phyloP scores from a whole-genome alignment of 441 rosid genomes.

The California macrophylla region DNA sequence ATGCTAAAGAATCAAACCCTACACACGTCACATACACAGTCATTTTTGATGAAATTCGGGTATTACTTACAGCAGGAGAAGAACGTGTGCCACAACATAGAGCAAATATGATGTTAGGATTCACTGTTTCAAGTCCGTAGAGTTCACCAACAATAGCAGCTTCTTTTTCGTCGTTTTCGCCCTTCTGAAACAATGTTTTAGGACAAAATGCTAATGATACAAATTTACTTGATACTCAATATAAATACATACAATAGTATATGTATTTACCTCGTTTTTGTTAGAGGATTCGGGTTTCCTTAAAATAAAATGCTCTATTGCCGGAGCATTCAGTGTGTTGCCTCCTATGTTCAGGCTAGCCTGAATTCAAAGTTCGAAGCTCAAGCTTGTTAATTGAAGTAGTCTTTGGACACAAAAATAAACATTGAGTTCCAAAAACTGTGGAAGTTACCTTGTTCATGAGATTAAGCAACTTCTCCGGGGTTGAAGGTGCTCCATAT shows the following conservation, averaged over 20 bases:
- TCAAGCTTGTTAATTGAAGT: not conserved
- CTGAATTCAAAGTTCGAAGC: constrained; percentile 23
- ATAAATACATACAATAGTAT: not conserved
- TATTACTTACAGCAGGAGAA: constrained; percentile 72
- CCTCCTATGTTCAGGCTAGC: constrained; percentile 82
- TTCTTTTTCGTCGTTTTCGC: constrained; percentile 48
- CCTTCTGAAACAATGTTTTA: constrained; percentile 17
- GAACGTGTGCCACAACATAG: constrained; percentile 85
- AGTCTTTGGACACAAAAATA: not conserved
- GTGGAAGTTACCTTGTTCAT: constrained; percentile 49
- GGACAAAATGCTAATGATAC: not conserved
- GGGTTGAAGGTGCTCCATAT: constrained; percentile 67
- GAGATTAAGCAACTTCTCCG: constrained; percentile 52
- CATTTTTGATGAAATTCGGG: not conserved
- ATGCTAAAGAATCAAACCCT: not conserved
- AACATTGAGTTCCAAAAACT: not conserved
- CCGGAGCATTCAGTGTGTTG: constrained; percentile 61
- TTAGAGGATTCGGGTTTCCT: constrained; percentile 44
- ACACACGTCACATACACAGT: not conserved
- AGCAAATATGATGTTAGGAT: constrained; percentile 72
- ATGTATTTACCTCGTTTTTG: constrained; percentile 33
- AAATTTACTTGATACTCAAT: not conserved
- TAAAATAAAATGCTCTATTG: constrained; percentile 67
- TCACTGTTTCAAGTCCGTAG: constrained; percentile 46
- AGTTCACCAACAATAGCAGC: constrained; percentile 46